Percentiles rank a stretch among this genome's conserved stretches.
Evolutionary conservation across 2,329 filamentous ascomycete genomes (phyloP).

Genomic region (Dryadomyces quercus-mongolicae): DNA sequence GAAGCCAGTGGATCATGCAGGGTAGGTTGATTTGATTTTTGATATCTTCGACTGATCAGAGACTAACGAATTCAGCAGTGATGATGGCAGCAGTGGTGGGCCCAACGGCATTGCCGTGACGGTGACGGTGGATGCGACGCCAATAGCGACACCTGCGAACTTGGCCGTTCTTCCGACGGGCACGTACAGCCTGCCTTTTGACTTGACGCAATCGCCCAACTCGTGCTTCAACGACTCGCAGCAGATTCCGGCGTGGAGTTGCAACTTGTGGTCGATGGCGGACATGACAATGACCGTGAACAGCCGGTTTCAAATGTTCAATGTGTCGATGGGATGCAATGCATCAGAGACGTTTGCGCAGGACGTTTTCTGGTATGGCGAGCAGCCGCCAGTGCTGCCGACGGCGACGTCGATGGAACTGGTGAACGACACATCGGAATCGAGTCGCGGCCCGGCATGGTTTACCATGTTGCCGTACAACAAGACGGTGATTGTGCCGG

Average conservation of each 20-base stretch:
- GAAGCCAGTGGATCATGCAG: slow-evolving; percentile 7
- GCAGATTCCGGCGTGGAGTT: slow-evolving; percentile 51
- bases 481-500: slow-evolving; percentile 43
- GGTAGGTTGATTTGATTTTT: no score
- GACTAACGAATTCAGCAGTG: no score
- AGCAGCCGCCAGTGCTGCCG: slow-evolving; percentile 34
- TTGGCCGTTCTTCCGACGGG: slow-evolving; percentile 43
- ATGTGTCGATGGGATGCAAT: slow-evolving; percentile 18
- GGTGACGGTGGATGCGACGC: slow-evolving; percentile 34
- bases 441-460: slow-evolving; percentile 39
- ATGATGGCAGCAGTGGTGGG: neutral
- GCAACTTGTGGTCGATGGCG: slow-evolving; percentile 37
- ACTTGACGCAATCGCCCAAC: slow-evolving; percentile 34
- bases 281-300: slow-evolving; percentile 25
- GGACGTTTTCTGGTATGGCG: slow-evolving; percentile 36
- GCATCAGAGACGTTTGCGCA: slow-evolving; percentile 21
- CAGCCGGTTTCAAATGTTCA: neutral
- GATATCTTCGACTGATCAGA: no score
- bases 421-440: slow-evolving; percentile 39
- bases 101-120: slow-evolving; percentile 14
- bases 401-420: slow-evolving; percentile 28
- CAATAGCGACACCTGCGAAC: slow-evolving; percentile 37
- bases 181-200: slow-evolving; percentile 40
- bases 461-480: slow-evolving; percentile 36
- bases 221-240: slow-evolving; percentile 44